These are phyloP conservation scores for Termitomyces sp. DNA, from an alignment of 768 basidiomycete species.

Conservation along the genomic window DNA sequence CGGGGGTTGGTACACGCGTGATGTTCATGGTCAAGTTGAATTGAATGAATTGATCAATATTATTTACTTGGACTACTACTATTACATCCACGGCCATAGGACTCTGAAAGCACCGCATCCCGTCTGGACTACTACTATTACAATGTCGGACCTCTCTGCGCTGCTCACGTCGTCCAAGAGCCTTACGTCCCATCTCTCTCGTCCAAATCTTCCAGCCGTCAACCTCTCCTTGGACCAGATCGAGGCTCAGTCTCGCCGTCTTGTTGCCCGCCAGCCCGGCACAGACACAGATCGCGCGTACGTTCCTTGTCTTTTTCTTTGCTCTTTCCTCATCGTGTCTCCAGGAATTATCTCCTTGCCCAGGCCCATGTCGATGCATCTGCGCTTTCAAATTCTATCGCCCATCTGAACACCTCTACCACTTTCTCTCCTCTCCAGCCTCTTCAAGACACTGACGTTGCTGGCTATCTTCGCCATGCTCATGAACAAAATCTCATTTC, in stretches of 20 bases:
- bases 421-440: slow-evolving; percentile 91
- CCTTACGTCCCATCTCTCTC: slow-evolving; percentile 72
- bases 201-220: slow-evolving; percentile 83
- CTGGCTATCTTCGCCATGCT: slow-evolving; percentile 91
- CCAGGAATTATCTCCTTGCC: slow-evolving; percentile 87
- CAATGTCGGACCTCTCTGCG: slow-evolving; percentile 64
- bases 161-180: slow-evolving; percentile 67
- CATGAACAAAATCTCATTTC: slow-evolving; percentile 94
- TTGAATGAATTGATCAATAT: too few relatives aligned
- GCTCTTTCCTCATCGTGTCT: slow-evolving; percentile 5
- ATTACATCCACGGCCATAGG: too few relatives aligned
- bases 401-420: slow-evolving; percentile 73
- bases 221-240: slow-evolving; percentile 92
- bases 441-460: slow-evolving; percentile 90
- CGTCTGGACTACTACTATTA: background rate
- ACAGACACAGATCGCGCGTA: slow-evolving; percentile 75
- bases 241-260: slow-evolving; percentile 85
- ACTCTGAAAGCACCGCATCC: too few relatives aligned
- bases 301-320: slow-evolving; percentile 21
- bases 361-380: slow-evolving; percentile 93
- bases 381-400: slow-evolving; percentile 80
- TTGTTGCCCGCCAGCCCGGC: slow-evolving; percentile 70
- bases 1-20: slow-evolving; percentile 13
- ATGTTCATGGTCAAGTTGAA: slow-evolving; percentile 8
- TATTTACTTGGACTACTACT: too few relatives aligned